Evolutionary conservation across 2,329 filamentous ascomycete genomes (phyloP).

Genomic region (Botrytis aclada): DNA sequence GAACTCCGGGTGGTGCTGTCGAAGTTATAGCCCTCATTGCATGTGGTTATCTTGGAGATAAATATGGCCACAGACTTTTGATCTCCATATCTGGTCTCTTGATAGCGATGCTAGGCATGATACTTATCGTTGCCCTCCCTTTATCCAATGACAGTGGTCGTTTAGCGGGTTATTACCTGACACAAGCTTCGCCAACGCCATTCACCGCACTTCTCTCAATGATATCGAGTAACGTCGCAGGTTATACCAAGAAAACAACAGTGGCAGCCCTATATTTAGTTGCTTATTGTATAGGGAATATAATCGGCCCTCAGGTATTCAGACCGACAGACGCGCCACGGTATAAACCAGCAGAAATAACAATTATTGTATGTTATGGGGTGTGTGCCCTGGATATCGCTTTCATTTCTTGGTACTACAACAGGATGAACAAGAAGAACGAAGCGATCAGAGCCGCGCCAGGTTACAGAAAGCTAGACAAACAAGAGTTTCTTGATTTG

Average conservation of each 20-base stretch:
- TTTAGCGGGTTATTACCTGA: constrained; percentile 42
- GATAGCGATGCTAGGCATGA: constrained; percentile 37
- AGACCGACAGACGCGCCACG: constrained; percentile 48
- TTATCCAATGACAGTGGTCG: constrained; percentile 40
- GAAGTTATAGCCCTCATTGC: constrained; percentile 33
- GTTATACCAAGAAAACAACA: constrained; percentile 50
- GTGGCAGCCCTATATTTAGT: constrained; percentile 45
- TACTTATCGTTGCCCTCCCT: constrained; percentile 40
- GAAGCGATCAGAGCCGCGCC: constrained; percentile 25
- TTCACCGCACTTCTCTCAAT: constrained; percentile 37
- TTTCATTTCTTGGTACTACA: constrained; percentile 33
- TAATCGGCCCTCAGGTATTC: constrained; percentile 45
- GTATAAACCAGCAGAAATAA: constrained; percentile 40
- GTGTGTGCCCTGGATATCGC: constrained; percentile 28
- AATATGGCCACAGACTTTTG: constrained; percentile 33
- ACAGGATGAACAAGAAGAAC: constrained; percentile 33
- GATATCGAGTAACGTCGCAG: constrained; percentile 46
- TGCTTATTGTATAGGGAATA: constrained; percentile 53
- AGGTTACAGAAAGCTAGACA: constrained; percentile 33
- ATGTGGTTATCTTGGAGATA: constrained; percentile 34
- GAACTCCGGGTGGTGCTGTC: constrained; percentile 34
- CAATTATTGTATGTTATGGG: constrained; percentile 44
- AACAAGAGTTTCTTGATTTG: constrained; percentile 37
- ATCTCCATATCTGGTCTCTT: constrained; percentile 39
- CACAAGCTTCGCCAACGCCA: constrained; percentile 57